Base-by-base conservation (phyloP, 768 basidiomycete genomes). In the Astraeus odoratus region DNA sequence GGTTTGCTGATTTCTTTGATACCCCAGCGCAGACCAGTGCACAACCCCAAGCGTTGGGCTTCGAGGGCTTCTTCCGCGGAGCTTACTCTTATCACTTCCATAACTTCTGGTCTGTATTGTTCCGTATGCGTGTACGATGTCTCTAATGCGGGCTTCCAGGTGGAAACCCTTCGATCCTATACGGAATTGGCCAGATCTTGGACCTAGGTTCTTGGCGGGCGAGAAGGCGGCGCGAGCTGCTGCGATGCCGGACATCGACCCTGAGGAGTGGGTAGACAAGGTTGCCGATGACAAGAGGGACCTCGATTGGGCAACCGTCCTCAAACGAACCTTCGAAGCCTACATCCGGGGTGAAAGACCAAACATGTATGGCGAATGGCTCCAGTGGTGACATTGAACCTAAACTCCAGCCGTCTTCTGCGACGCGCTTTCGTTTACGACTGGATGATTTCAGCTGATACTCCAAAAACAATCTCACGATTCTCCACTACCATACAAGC, bases 21-120 rank as follows among this genome's bases (percentile, higher is more conserved):
- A 87, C 89, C 0, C 89, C 90, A 7, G 55, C 68, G 8, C 70
- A 75, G 44, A 75, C 75, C 39, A 82, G 84, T 51, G 92, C 88
- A 2, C 86, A 85, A 8, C 89, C 95, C 5, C 81, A 86, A 54
- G 87, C 86, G 12, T 69, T 91, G 13, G 96, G 96, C 8, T 88
- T 97, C 53, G 85, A 92, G 53, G 93, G 91, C 8, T 99, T 98
- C 74, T 99, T 94, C 76, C 81, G 80, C 48, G 96, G 95, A 5
- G 89, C 95, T 4, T 97, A 82, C 61, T 93, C 88, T 1, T 98
- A 98, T 63, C 93, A 97, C 64, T 97, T 86, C 67, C 94, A 98
- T 61, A 94, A 93, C 61, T 88, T 79, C 66, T 93, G 91, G 91
- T 87, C 44, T 43, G 78, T 60, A 6, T 3, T 37, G 43, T 44